phyloP scores from a whole-genome alignment of 345 rosid species.

The Gynandropsis gynandra region DNA sequence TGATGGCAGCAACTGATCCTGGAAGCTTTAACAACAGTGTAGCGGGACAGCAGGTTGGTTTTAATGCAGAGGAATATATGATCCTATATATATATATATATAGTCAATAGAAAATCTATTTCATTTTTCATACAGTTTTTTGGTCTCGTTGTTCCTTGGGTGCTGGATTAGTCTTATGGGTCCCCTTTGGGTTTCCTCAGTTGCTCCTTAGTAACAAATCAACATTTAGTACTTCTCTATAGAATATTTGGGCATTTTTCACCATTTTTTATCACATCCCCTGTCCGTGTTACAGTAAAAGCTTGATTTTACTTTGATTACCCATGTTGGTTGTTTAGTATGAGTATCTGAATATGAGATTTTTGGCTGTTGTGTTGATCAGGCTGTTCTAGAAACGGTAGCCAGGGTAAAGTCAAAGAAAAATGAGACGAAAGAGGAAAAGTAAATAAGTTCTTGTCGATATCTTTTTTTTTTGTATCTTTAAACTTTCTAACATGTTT shows the following conservation, averaged over 20 bases:
- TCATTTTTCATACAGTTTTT: background rate
- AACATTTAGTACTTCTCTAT: background rate
- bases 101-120: background rate
- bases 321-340: background rate
- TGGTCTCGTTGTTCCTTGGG: background rate
- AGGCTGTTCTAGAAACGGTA: conserved; percentile 95
- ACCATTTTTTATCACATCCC: background rate
- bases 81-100: background rate
- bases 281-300: background rate
- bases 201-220: too few species aligned
- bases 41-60: conserved; percentile 64
- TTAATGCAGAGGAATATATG: background rate
- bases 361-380: conserved; percentile 27
- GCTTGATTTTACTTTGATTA: background rate
- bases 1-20: conserved; percentile 56
- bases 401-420: conserved; percentile 77
- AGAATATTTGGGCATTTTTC: background rate
- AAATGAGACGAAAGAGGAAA: conserved; percentile 75
- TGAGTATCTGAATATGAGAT: conserved; percentile 18
- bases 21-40: conserved; percentile 87
- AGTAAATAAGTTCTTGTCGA: conserved; percentile 41
- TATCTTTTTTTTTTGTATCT: background rate
- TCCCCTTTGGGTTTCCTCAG: too few species aligned
- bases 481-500: conserved; percentile 1
- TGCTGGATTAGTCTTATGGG: too few species aligned